Base-by-base conservation (phyloP, 1,284 basidiomycete species). In the Ustanciosporium gigantosporum region DNA sequence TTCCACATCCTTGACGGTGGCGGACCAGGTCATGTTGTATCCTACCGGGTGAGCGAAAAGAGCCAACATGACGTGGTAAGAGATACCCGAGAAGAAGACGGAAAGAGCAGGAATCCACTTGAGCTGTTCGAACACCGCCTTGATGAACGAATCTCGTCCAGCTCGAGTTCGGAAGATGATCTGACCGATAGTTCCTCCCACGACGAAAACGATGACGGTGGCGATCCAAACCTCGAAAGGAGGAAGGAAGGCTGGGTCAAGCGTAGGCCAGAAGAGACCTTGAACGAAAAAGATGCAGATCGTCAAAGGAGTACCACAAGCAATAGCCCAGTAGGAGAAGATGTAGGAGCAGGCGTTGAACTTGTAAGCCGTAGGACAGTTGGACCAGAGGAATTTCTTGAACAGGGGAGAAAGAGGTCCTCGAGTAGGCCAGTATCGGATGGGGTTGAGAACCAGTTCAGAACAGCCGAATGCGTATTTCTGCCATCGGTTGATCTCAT, bases 401-500 rank as follows among this genome's bases (percentile, higher is more conserved):
- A 90, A 83, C 66, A 90, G 87, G 60, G 85, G 84, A 32, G 84
- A 89, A 76, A 91, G 85, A 0, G 89, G 89, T 6, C 89, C 89
- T 45, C 83, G 79, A 48, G 79, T 80, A 82, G 84, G 86, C 89
- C 88, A 90, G 21, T 84, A 72, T 41, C 83, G 81, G 50, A 90
- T 39, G 52, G 50, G 53, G 48, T 53, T 49, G 66, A 61, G 37
- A 21, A 59, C 39, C 31, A 72, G 22, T 45, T 76, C 81, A 57
- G 73, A 88, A 46, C 78, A 62, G 9, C 89, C 88, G 74, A 87
- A 91, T 0, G 88, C 82, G 70, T 91, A 91, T 73, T 91, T 91
- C 66, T 90, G 87, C 89, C 90, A 91, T 4, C 89, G 79, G 66
- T 90, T 90, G 3, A 88, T 79, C 71, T 89, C 88, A 67, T 90